A percentile compares a stretch with the other conserved stretches of the same genome.
These are phyloP conservation scores for Salvia rosmarinus DNA, from an alignment of 257 asterid species.

Conservation along the genomic window DNA sequence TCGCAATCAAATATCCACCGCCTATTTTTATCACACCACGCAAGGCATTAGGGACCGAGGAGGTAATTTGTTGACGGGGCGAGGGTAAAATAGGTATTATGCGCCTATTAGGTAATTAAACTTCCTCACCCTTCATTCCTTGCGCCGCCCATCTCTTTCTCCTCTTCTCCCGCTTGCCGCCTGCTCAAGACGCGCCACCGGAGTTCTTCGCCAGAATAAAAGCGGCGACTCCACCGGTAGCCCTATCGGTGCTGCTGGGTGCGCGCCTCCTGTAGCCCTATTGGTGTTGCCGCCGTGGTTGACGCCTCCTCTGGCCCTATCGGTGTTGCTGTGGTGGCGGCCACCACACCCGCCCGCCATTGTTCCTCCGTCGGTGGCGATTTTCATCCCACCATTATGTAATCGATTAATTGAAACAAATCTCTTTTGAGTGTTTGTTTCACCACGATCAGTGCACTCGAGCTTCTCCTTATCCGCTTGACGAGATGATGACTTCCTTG, in stretches of 20 bases:
- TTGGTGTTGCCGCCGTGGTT: no score
- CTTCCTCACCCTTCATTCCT: no score
- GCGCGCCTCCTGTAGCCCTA: no score
- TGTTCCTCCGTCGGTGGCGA: background rate
- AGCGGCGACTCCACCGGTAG: background rate
- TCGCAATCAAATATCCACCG: background rate
- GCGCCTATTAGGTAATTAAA: no score
- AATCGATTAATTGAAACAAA: background rate
- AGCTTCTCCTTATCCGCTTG: constrained; percentile 5
- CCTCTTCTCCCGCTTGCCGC: background rate
- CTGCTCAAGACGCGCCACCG: background rate
- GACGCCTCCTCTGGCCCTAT: background rate
- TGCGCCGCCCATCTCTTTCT: background rate
- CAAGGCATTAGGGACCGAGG: background rate
- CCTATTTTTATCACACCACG: background rate
- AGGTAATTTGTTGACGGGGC: no score
- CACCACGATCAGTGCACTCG: background rate
- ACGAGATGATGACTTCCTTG: background rate
- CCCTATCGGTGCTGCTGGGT: no score
- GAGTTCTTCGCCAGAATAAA: background rate
- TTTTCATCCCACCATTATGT: background rate
- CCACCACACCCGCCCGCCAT: background rate
- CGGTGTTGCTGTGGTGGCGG: background rate
- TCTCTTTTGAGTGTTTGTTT: background rate
- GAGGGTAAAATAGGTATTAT: no score